These are phyloP conservation scores for Sungouiella thailandica DNA, from an alignment of 805 yeast species.

Conservation along the genomic window DNA sequence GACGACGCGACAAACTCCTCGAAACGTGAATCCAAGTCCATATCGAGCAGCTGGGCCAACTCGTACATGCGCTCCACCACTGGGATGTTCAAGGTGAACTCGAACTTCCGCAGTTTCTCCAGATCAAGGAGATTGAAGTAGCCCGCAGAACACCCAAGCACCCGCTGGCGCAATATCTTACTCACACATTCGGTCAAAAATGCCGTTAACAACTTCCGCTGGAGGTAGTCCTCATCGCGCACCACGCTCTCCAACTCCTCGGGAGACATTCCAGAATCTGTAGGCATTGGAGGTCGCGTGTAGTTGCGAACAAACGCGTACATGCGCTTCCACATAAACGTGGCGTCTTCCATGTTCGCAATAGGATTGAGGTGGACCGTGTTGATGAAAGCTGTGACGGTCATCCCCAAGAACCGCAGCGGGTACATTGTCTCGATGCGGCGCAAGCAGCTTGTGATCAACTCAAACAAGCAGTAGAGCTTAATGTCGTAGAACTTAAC, in stretches of 20 bases:
- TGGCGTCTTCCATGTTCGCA: constrained; percentile 22
- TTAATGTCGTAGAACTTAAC: constrained; percentile 46
- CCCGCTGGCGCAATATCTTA: constrained; percentile 17
- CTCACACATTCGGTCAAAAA: constrained; percentile 52
- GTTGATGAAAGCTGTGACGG: constrained; percentile 53
- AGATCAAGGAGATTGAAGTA: constrained; percentile 19
- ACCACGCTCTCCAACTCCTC: constrained; percentile 35
- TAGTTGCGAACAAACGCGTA: constrained; percentile 57
- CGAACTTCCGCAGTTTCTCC: constrained; percentile 13
- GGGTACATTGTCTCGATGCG: constrained; percentile 70
- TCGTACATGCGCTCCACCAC: constrained; percentile 23
- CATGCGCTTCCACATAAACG: constrained; percentile 52
- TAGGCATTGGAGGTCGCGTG: constrained; percentile 35
- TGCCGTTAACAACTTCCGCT: constrained; percentile 59
- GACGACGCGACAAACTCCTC: constrained; percentile 32
- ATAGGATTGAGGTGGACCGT: constrained; percentile 35
- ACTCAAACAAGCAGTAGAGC: constrained; percentile 63
- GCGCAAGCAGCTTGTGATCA: constrained; percentile 53
- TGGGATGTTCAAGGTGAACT: constrained; percentile 15
- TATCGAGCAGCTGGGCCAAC: constrained; percentile 61
- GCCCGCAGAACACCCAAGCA: constrained; percentile 21
- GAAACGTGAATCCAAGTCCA: constrained; percentile 46
- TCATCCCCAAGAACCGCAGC: constrained; percentile 71
- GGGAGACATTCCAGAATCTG: constrained; percentile 35
- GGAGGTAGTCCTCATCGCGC: constrained; percentile 58